Conservation (phyloP, 352 stramenopile species). For the Pythium guiyangense region DNA sequence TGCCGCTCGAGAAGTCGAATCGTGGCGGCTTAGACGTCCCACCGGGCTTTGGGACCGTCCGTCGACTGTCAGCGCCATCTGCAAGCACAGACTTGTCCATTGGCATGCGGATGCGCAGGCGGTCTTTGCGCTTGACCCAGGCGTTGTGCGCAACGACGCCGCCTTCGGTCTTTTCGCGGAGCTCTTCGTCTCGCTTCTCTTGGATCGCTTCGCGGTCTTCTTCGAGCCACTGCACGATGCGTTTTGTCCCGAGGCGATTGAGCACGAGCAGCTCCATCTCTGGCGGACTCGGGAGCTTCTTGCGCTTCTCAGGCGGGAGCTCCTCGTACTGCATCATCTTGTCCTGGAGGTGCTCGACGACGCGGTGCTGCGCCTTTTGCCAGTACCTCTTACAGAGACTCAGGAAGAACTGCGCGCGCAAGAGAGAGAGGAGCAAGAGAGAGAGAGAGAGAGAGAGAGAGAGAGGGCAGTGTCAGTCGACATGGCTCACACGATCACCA, state of each 20-base stretch:
- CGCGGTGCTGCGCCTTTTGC: conserved; percentile 61
- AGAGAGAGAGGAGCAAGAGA: conserved; percentile 4
- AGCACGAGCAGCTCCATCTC: conserved; percentile 62
- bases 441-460: not conserved
- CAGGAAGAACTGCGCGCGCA: conserved; percentile 44
- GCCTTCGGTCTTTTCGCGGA: conserved; percentile 65
- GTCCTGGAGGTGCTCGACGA: conserved; percentile 66
- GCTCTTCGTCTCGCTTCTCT: conserved; percentile 60
- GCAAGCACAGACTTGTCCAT: not conserved
- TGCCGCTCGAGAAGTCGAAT: conserved; percentile 72
- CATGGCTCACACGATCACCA: not conserved
- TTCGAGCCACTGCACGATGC: conserved; percentile 75
- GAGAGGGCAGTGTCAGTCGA: not conserved
- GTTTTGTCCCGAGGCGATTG: conserved; percentile 56
- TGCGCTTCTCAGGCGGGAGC: conserved; percentile 18
- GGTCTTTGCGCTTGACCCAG: conserved; percentile 78
- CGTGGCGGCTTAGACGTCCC: conserved; percentile 33
- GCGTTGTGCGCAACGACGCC: conserved; percentile 70
- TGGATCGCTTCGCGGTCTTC: conserved; percentile 68
- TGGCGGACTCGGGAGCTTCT: conserved; percentile 12
- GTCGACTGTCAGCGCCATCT: conserved; percentile 2
- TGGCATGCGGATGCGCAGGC: conserved; percentile 67
- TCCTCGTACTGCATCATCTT: conserved; percentile 35
- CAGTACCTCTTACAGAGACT: conserved; percentile 70
- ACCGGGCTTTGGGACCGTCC: conserved; percentile 7